These are phyloP conservation scores for Trichoderma citrinoviride DNA, from an alignment of 2,329 filamentous ascomycete genomes.

Conservation along the genomic window DNA sequence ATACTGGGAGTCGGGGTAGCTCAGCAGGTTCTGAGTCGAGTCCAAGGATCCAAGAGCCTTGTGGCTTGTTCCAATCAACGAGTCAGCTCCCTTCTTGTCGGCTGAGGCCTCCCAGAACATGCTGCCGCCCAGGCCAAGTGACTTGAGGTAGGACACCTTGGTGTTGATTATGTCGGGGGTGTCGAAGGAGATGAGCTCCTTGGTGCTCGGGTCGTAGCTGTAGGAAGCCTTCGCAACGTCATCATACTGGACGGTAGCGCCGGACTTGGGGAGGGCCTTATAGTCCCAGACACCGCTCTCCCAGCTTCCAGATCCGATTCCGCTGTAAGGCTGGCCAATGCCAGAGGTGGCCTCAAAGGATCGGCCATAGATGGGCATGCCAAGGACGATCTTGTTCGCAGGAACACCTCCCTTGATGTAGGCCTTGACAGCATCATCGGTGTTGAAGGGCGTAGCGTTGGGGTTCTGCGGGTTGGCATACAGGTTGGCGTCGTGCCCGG, in stretches of 20 bases:
- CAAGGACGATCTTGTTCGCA: conserved; percentile 66
- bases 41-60: conserved; percentile 45
- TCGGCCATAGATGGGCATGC: conserved; percentile 62
- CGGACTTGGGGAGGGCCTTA: conserved; percentile 67
- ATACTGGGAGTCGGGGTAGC: conserved; percentile 54
- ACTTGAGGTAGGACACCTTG: conserved; percentile 66
- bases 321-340: conserved; percentile 60
- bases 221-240: conserved; percentile 60
- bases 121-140: conserved; percentile 63
- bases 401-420: conserved; percentile 65
- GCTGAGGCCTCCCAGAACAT: conserved; percentile 86
- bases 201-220: conserved; percentile 60
- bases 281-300: conserved; percentile 78
- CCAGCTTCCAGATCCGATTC: conserved; percentile 67
- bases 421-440: conserved; percentile 60
- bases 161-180: conserved; percentile 56
- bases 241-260: conserved; percentile 59
- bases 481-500: conserved; percentile 72
- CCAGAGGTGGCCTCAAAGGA: conserved; percentile 51
- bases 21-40: conserved; percentile 47
- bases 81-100: conserved; percentile 59
- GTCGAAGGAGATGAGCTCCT: conserved; percentile 71
- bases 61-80: conserved; percentile 55
- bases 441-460: conserved; percentile 65
- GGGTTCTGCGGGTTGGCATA: conserved; percentile 55